Base-by-base conservation (phyloP, 2,329 filamentous ascomycete species). In the Aquanectria penicillioides region DNA sequence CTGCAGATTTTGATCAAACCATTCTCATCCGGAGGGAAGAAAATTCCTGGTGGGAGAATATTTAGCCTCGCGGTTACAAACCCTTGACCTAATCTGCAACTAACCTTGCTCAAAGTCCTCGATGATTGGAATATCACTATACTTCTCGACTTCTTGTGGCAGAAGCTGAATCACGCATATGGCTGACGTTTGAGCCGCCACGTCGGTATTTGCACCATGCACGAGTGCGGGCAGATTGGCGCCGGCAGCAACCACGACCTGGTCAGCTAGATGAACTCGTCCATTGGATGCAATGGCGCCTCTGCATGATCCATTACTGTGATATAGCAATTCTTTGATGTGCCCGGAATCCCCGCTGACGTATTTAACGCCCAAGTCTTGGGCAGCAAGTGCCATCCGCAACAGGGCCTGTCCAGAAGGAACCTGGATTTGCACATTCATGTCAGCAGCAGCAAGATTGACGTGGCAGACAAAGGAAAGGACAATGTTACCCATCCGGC, bases 151-250 rank as follows among this genome's bases (percentile, higher is more conserved):
- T 73, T 91, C 88, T 2, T 81, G 78, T 13, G 81, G 71, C 1
- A 83, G 83, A 58, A 92, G 81, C 61, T 82, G 77, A 63, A 91
- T 80, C 72, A 90, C 91, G 11, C 82, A 84, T 48, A 91, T 74
- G 1, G 82, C 80, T 62, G 91, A 89, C 2, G 86, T 88, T 0
- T 87, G 88, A 1, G 88, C 85, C 47, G 84, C 81, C 33, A 85
- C 85, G 40, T 88, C 81, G 26, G 86, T 87, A 34, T 83, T 81
- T 0, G 90, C 78, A 68, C 65, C 65, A 1, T 90, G 86, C 52
- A 91, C 76, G 34, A 92, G 78, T 13, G 81, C 80, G 0, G 84
- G 80, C 9, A 86, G 87, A 84, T 88, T 90, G 18, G 89, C 88
- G 15, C 89, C 89, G 5, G 88, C 83, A 2, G 89, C 87, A 4